Evolutionary conservation across 192 early-diverging fungal species (phyloP).

Genomic region (Rhizophagus clarus): DNA sequence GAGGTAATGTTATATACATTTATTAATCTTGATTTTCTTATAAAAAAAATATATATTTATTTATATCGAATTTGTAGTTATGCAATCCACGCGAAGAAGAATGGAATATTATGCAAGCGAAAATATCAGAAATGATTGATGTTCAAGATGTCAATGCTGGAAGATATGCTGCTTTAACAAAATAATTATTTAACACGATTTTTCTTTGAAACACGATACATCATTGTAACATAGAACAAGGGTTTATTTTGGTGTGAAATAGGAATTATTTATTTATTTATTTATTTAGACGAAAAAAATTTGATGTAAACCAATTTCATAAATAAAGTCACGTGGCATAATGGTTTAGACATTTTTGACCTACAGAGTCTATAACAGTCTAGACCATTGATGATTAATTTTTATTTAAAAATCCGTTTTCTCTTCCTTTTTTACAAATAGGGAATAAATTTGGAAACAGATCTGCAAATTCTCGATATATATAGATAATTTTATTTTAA

Average conservation of each 20-base stretch:
- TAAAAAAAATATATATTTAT: too few species aligned
- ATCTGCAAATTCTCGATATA: not conserved
- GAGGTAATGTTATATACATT: constrained; percentile 57
- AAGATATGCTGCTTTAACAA: not conserved
- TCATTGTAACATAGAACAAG: not conserved
- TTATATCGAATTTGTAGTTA: constrained; percentile 8
- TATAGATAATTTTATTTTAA: not conserved
- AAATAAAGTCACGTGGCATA: too few species aligned
- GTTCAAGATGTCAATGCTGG: not conserved
- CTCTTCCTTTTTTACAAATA: not conserved
- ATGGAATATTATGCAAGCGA: constrained; percentile 17
- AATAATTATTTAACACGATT: not conserved
- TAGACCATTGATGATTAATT: too few species aligned
- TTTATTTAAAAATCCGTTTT: too few species aligned
- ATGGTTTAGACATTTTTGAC: too few species aligned
- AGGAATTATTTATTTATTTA: not conserved
- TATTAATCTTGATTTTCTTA: not conserved
- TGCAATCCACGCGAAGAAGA: constrained; percentile 19
- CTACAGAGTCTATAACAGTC: too few species aligned
- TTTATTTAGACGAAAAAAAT: not conserved
- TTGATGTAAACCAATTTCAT: too few species aligned
- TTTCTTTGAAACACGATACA: not conserved
- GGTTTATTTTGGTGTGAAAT: not conserved
- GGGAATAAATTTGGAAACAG: too few species aligned
- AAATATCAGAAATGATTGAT: constrained; percentile 17